Base-by-base conservation (phyloP, 2,329 filamentous ascomycete genomes). In the Didymellaceae sp. region DNA sequence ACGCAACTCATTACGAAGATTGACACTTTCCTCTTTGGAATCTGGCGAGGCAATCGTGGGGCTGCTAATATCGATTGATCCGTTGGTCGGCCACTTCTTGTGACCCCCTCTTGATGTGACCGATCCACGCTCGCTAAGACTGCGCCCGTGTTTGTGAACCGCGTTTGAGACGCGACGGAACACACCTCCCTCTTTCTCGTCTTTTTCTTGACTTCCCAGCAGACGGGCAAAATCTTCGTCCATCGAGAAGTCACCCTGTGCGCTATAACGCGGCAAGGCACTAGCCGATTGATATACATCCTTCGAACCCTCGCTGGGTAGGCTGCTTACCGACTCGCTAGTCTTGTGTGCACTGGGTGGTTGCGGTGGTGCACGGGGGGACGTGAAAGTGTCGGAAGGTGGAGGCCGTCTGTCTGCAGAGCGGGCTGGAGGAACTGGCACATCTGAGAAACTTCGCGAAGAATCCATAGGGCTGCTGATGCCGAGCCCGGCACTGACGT, bases 181-280 rank as follows among this genome's bases (percentile, higher is more conserved):
- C 54, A 97, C 89, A 40, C 59, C 70, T 45, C 53, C 51, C 13
- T 70, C 68, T 54, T 63, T 74, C 13, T 74, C 71, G 4, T 66
- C 57, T 59, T 82, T 67, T 58, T 91, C 89, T 18, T 86, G 86
- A 16, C 85, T 86, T 31, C 86, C 88, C 52, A 96, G 80, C 50
- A 97, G 93, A 49, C 92, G 87, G 45, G 90, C 89, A 85, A 97
- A 91, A 68, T 97, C 94, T 72, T 97, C 92, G 59, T 97, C 93
- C 87, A 96, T 86, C 52, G 89, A 94, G 67, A 97, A 94, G 59
- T 96, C 91, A 45, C 87, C 90, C 43, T 90, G 90, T 33, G 84
- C 82, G 72, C 88, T 96, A 54, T 84, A 77, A 28, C 77, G 76
- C 10, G 78, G 78, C 39, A 75, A 53, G n/a, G 54, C 60, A 21